Base-by-base conservation (phyloP, 345 rosid genomes). In the Mallotus nudiflorus region DNA sequence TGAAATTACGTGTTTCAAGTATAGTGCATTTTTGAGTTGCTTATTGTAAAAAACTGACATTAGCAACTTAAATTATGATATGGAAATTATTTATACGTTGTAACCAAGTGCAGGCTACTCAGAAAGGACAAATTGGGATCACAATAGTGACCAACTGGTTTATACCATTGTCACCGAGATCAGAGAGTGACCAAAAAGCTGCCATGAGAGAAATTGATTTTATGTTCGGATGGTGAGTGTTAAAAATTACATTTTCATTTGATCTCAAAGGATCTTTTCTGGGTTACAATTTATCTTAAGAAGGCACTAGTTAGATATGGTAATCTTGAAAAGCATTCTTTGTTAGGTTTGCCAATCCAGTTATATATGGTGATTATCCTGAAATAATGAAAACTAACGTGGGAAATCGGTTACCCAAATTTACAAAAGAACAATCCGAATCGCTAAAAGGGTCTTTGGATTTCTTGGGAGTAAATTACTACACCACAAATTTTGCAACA, bases 391-490 rank as follows among this genome's bases (percentile, higher is more conserved):
- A 55, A 31, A 49, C 52, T 16, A n/a, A 80, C 0, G 86, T 79
- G 9, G 83, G 77, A 6, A 52, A 27, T 12, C 48, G 85, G 55
- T 57, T 78, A 24, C 85, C 86, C 2, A 75, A 62, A 28, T 86
- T 86, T 44, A 72, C 84, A 15, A 42, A 45, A 8, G 76, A 71
- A 52, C 76, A 87, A 66, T 74, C 84, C 0, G 4, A 11, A 8
- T 53, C 71, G 68, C 50, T 87, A 6, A 75, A 78, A 62, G 82
- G 81, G 24, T 83, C 87, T 3, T 62, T 52, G 35, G 91, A 87
- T 78, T 87, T 80, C 66, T 1, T 85, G 4, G 91, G 89, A 18
- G 1, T 87, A 9, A 87, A 87, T 53, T 85, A 85, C 59, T 87
- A 87, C 42, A 62, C 84, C 24, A 53, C 84, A 10, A 9, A 10